Percentiles rank a stretch among this genome's conserved stretches.
These are phyloP conservation scores for Gardenia jasminoides DNA, from an alignment of 257 asterid genomes.

Conservation along the genomic window DNA sequence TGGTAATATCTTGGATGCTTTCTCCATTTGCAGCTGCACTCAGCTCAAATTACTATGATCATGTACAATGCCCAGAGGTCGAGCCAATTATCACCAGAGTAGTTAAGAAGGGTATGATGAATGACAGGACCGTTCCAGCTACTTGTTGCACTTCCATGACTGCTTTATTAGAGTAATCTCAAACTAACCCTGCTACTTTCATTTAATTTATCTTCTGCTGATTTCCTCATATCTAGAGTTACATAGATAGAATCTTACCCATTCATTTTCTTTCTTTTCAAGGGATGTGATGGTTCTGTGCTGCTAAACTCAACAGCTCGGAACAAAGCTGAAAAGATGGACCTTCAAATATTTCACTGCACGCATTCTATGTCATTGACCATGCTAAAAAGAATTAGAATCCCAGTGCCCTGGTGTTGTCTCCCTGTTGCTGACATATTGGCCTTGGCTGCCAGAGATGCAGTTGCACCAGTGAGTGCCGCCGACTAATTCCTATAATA, in stretches of 20 bases:
- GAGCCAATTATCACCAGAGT: slow-evolving; percentile 40
- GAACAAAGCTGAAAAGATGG: slow-evolving; percentile 69
- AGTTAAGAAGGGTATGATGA: slow-evolving; percentile 55
- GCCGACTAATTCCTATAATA: no score
- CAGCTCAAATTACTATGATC: slow-evolving; percentile 52
- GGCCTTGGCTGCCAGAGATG: slow-evolving; percentile 82
- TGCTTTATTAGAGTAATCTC: slow-evolving; percentile 66
- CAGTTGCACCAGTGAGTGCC: slow-evolving; percentile 63
- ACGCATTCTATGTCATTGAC: slow-evolving; percentile 80
- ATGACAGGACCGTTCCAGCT: slow-evolving; percentile 82
- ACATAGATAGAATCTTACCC: background rate
- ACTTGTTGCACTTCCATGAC: slow-evolving; percentile 85
- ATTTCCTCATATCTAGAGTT: background rate
- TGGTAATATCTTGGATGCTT: slow-evolving; percentile 19
- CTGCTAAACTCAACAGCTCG: slow-evolving; percentile 52
- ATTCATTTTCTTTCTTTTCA: background rate
- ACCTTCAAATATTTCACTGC: slow-evolving; percentile 71
- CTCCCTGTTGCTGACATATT: slow-evolving; percentile 84
- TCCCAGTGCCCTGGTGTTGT: slow-evolving; percentile 73
- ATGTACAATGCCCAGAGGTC: slow-evolving; percentile 65
- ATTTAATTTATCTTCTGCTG: background rate
- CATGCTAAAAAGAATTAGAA: slow-evolving; percentile 63
- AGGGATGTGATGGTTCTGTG: slow-evolving; percentile 92
- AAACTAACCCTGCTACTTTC: no score
- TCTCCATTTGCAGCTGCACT: slow-evolving; percentile 42